A percentile compares a stretch with the other conserved stretches of the same genome.
phyloP scores from a whole-genome alignment of 352 stramenopile species.

The Globisporangium cederbergense region DNA sequence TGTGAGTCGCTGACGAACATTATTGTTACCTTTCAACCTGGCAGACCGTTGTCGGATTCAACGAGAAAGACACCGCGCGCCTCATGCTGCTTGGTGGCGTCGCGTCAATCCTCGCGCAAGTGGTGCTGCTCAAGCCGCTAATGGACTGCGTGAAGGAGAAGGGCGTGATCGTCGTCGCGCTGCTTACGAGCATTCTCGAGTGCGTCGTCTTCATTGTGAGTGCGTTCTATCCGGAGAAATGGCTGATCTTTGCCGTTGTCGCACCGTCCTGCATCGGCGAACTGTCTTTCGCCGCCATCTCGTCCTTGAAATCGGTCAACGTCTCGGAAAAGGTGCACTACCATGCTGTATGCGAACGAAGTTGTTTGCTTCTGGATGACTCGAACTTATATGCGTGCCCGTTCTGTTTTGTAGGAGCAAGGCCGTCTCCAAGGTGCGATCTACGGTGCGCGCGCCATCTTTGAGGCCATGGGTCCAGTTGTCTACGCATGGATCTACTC shows the following conservation, averaged over 20 bases:
- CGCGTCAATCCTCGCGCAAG: conserved; percentile 52
- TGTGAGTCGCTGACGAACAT: not conserved
- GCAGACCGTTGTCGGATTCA: conserved; percentile 61
- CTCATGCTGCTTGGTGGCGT: conserved; percentile 61
- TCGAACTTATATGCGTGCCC: not conserved
- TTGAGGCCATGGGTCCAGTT: conserved; percentile 55
- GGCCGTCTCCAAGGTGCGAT: conserved; percentile 70
- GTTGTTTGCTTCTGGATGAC: not conserved
- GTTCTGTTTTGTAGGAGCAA: conserved; percentile 41
- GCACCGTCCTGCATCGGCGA: conserved; percentile 48
- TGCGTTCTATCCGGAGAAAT: conserved; percentile 54
- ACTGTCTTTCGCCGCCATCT: conserved; percentile 66
- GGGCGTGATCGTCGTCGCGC: conserved; percentile 60
- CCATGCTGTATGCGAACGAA: not conserved
- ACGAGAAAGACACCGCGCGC: conserved; percentile 57
- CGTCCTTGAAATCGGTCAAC: conserved; percentile 62
- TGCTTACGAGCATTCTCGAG: conserved; percentile 39
- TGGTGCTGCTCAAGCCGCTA: conserved; percentile 56
- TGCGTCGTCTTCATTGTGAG: conserved; percentile 34
- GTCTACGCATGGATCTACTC: conserved; percentile 58
- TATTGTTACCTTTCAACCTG: not conserved
- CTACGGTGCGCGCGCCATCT: conserved; percentile 59
- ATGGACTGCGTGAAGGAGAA: conserved; percentile 57
- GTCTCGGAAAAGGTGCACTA: conserved; percentile 41
- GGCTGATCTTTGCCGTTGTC: conserved; percentile 49